Base-by-base conservation (phyloP, 768 basidiomycete species). In the Pulveroboletus frians region DNA sequence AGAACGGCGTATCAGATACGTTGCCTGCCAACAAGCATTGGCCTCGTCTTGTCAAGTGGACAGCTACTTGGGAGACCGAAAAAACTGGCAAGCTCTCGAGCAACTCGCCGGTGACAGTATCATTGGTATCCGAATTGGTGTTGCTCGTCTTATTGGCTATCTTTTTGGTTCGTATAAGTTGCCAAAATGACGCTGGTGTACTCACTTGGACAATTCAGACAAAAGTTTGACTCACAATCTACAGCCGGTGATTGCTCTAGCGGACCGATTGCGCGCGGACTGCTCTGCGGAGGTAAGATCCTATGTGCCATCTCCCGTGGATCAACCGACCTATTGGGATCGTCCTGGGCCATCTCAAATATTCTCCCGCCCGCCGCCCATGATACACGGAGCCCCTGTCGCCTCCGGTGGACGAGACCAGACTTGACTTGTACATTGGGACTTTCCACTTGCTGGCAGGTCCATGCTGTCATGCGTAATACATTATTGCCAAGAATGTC, bases 41-140 rank as follows among this genome's bases (percentile, higher is more conserved):
- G 66, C 58, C 36, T 61, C 65, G 21, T 62, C 68, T 38, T 66
- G 54, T 39, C 69, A 69, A 30, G 69, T 62, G 46, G 58, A 68
- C 14, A 53, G 66, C 3, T 66, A 76, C 49, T 59, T 71, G 27
- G 66, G 67, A 49, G 77, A 75, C 58, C 75, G 72, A 55, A 67
- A 31, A 17, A 57, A 63, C 54, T 78, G 89, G 69, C 64, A 72
- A 49, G 68, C 73, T n/a, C 66, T 94, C 17, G 66, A 72, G 23
- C 58, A 63, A 38, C 73, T 94, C 36, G 77, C 79, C 5, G 62
- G 71, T 29, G 94, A 97, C 61, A 60, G 63, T 31, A 82, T 95
- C 11, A 75, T 88, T 43, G 92, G 91, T 52, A 92, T 96, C 30
- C 78, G 92, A 39, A 91, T 96, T 49, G 86, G 83, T 7, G 76